These are phyloP conservation scores for Naganishia vaughanmartiniae DNA, from an alignment of 768 basidiomycete species.

Conservation along the genomic window DNA sequence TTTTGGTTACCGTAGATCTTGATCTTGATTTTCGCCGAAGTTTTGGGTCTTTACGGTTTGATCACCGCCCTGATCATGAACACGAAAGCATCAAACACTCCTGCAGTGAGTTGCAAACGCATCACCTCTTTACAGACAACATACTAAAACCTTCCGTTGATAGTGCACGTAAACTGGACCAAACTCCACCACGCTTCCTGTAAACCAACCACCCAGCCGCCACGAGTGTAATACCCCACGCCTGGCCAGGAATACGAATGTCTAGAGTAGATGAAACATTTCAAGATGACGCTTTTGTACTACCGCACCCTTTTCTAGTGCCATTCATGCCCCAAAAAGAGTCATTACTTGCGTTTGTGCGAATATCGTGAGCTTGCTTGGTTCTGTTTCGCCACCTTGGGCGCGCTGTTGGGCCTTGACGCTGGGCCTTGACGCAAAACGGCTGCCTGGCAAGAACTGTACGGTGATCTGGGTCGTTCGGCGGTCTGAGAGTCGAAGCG, in stretches of 20 bases:
- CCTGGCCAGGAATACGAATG: neutral
- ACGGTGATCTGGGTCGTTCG: too few species aligned
- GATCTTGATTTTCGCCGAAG: slow-evolving; percentile 79
- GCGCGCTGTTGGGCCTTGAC: too few species aligned
- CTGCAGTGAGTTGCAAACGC: slow-evolving; percentile 18
- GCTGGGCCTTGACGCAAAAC: too few species aligned
- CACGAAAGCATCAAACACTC: slow-evolving; percentile 55
- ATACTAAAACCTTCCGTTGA: neutral
- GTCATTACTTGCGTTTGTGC: neutral
- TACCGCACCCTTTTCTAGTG: neutral
- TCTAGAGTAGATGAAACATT: slow-evolving; percentile 7
- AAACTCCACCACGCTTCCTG: neutral
- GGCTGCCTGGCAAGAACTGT: too few species aligned
- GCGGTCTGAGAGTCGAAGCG: too few species aligned
- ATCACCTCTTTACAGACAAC: neutral
- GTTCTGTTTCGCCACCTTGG: too few species aligned
- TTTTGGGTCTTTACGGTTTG: slow-evolving; percentile 84
- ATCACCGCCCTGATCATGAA: slow-evolving; percentile 97
- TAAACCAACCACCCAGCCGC: neutral
- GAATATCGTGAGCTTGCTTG: too few species aligned
- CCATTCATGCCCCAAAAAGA: slow-evolving; percentile 1
- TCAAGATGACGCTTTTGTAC: neutral
- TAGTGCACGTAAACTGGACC: slow-evolving; percentile 9
- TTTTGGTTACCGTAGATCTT: slow-evolving; percentile 60
- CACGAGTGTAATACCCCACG: neutral